Base-by-base conservation (phyloP, 208 protist genomes). In the Leishmania guyanensis region DNA sequence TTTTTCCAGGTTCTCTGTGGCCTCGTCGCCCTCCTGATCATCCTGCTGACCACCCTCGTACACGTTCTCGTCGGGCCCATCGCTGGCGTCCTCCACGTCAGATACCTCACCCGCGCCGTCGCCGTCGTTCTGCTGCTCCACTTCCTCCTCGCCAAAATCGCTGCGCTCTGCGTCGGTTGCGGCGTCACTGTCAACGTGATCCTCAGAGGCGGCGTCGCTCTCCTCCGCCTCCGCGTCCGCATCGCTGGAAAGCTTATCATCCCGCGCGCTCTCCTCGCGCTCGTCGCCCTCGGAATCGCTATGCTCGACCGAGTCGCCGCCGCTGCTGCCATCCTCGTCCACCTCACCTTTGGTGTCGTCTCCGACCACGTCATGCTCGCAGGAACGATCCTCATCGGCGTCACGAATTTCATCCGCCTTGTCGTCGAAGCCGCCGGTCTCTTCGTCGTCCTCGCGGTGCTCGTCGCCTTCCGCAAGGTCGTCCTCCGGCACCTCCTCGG, bases 391-490 rank as follows among this genome's bases (percentile, higher is more conserved):
- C 84, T 92, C 74, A 73, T 97, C 93, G 16, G 90, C 91, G 68
- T 97, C 91, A 39, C 90, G 89, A 51, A 97, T 89, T 65, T 91
- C 91, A 14, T 95, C 89, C 79, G 96, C 92, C 82, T 95, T 93
- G 86, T 97, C 91, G 65, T 94, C 90, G 78, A 95, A 97, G 79
- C 92, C 90, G 26, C 94, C 92, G 39, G 92, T 97, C 51, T 98
- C 93, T 29, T 97, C 89, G 56, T 90, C 77, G 33, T 91, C 83
- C 14, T 91, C 84, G 3, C 82, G 81, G 33, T 89, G 73, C 20
- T 87, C 72, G 33, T 84, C 85, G 54, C 83, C 84, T 51, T 93
- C 90, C 51, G 93, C 90, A 36, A 95, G 83, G 50, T 95, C 86
- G 80, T 98, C 93, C 82, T 98, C 93, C 9, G 93, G 92, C 16